Base-by-base conservation (phyloP, 208 protist genomes). In the Tritrichomonas musculus region DNA sequence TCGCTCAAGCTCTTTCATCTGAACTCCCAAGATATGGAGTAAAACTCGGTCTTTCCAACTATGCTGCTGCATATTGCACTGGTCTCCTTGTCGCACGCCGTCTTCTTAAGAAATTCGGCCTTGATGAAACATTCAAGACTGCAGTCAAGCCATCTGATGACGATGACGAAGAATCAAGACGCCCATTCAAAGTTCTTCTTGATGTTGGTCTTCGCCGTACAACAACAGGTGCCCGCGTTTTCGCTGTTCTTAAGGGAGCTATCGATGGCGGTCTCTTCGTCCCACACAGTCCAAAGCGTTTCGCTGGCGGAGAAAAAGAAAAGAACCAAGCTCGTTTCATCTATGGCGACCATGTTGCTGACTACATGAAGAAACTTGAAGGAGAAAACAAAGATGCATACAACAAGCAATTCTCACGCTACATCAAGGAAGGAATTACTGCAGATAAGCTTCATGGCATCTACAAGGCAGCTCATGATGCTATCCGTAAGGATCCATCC, bases 11-110 rank as follows among this genome's bases (percentile, higher is more conserved):
- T 25, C 65, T 36, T 5, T 36, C 65, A 5, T 97, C 98, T 96
- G 98, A 99, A 97, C 97, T 99, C 49, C 96, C 97, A 47, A 95
- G 95, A 53, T 99, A 98, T 94, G 98, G 98, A 69, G 94, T 99
- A 94, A 96, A 96, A 94, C 95, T 98, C 93, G 98, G 98, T 94
- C 96, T 99, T 92, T 98, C 98, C 93, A 99, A 99, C 97, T 99
- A 99, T 96, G 96, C 98, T 30, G 97, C 98, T 39, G 92, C 93
- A 65, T 95, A 95, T 80, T 96, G 96, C 92, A 99, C 98, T 57
- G 98, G 98, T 93, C 97, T 99, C 39, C 97, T 99, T 65, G 92
- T 98, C 13, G 98, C 98, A 44, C 97, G 98, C 95, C 97, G 98
- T 94, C 95, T 98, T 64, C 96, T 99, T 41, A 95, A 94, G 33